phyloP scores from a whole-genome alignment of 805 yeast species.

The Kodamaea fukazawae region DNA sequence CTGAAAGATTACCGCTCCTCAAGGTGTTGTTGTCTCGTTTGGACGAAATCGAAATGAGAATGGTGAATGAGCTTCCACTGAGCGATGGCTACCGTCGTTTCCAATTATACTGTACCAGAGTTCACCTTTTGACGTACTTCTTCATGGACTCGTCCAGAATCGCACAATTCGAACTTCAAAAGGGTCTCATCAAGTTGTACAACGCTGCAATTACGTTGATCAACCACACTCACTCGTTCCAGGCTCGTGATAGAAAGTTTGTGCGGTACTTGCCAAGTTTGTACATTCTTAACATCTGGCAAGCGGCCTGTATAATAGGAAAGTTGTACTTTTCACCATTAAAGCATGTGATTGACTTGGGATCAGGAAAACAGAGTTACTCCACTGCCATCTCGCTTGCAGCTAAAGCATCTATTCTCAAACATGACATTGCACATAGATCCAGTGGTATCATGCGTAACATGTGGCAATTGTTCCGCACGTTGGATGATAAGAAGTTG shows the following conservation, averaged over 20 bases:
- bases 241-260: constrained; percentile 56
- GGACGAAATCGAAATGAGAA: constrained; percentile 68
- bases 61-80: constrained; percentile 34
- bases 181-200: constrained; percentile 73
- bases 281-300: constrained; percentile 83
- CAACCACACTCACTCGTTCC: constrained; percentile 62
- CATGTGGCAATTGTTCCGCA: constrained; percentile 83
- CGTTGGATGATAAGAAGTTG: constrained; percentile 54
- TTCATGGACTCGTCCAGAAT: constrained; percentile 62
- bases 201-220: constrained; percentile 75
- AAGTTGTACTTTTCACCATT: constrained; percentile 76
- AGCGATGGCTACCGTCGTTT: constrained; percentile 71
- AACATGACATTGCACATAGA: constrained; percentile 90
- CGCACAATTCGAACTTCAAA: constrained; percentile 58
- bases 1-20: constrained; percentile 73
- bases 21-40: constrained; percentile 68
- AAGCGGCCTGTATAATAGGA: constrained; percentile 81
- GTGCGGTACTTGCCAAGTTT: constrained; percentile 81
- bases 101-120: constrained; percentile 66
- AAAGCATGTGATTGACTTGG: constrained; percentile 61
- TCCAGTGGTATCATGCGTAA: constrained; percentile 92
- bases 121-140: constrained; percentile 80
- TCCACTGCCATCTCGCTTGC: constrained; percentile 65
- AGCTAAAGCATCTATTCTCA: constrained; percentile 76
- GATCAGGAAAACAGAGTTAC: constrained; percentile 68